Conservation (phyloP, 768 basidiomycete genomes). For the Cystofilobasidium ferigula region DNA sequence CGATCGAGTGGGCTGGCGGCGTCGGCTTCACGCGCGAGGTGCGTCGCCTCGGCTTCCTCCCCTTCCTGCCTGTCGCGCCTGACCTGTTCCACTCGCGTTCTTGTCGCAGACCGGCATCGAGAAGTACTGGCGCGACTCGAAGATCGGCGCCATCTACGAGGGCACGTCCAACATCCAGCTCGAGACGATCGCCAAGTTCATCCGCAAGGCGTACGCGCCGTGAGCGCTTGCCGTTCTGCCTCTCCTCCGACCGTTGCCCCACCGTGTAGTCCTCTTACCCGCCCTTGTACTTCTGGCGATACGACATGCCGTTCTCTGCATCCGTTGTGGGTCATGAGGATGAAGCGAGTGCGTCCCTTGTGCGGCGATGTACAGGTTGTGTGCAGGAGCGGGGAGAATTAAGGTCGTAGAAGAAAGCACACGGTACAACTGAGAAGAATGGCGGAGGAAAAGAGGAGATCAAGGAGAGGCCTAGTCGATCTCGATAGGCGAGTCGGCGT, state of each 20-base stretch:
- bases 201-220: constrained; percentile 35
- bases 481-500: not conserved
- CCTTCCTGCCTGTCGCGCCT: not conserved
- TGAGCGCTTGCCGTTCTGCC: not conserved
- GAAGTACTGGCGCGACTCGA: constrained; percentile 93
- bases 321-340: no score
- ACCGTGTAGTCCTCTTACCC: not conserved
- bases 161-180: constrained; percentile 98
- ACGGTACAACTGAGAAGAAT: no score
- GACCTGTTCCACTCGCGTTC: constrained; percentile 21
- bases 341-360: no score
- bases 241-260: not conserved
- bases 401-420: no score
- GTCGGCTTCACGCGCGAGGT: constrained; percentile 59
- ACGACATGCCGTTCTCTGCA: no score
- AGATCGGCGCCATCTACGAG: constrained; percentile 87
- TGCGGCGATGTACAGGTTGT: no score
- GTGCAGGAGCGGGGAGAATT: no score
- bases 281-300: no score
- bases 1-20: constrained; percentile 95
- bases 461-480: not conserved
- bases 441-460: no score
- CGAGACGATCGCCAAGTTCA: constrained; percentile 84
- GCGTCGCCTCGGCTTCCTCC: not conserved
- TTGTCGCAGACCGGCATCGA: constrained; percentile 80